Conservation (phyloP, 2,329 filamentous ascomycete species). For the Ascocoryne sarcoides region DNA sequence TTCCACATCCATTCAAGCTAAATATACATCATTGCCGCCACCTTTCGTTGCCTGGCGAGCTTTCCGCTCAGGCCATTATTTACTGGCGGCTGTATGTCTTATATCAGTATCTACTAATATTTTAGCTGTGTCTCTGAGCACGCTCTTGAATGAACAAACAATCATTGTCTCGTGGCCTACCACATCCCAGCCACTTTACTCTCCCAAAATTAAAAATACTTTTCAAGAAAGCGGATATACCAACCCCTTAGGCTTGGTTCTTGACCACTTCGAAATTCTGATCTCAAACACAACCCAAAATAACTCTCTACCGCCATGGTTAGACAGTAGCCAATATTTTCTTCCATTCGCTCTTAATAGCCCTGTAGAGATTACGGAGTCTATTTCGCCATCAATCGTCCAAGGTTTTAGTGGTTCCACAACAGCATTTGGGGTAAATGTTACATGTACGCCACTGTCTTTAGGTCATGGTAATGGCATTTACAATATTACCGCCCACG, state of each 20-base stretch:
- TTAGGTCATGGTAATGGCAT: neutral
- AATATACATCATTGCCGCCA: slow-evolving; percentile 47
- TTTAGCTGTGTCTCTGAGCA: slow-evolving; percentile 42
- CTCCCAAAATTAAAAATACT: slow-evolving; percentile 12
- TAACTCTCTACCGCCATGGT: slow-evolving; percentile 42
- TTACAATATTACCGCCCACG: too few relatives aligned
- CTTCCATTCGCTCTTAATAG: slow-evolving; percentile 32
- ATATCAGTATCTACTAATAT: slow-evolving; percentile 44
- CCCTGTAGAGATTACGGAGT: neutral
- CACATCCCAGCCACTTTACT: too few relatives aligned
- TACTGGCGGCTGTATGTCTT: slow-evolving; percentile 38
- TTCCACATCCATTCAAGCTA: slow-evolving; percentile 33
- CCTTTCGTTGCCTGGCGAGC: slow-evolving; percentile 42
- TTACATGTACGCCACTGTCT: slow-evolving; percentile 25
- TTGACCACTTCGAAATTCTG: slow-evolving; percentile 35
- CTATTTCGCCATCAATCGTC: too few relatives aligned
- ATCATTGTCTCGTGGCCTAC: too few relatives aligned
- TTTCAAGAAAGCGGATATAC: too few relatives aligned
- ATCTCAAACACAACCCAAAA: slow-evolving; percentile 38
- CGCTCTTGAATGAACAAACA: slow-evolving; percentile 43
- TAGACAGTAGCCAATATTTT: slow-evolving; percentile 37
- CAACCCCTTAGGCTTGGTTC: too few relatives aligned
- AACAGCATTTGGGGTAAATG: slow-evolving; percentile 27
- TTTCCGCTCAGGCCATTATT: slow-evolving; percentile 34
- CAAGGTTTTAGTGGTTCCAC: slow-evolving; percentile 22